Conservation (phyloP, 495 filamentous ascomycete species). For the Hypoxylon lenormandii region DNA sequence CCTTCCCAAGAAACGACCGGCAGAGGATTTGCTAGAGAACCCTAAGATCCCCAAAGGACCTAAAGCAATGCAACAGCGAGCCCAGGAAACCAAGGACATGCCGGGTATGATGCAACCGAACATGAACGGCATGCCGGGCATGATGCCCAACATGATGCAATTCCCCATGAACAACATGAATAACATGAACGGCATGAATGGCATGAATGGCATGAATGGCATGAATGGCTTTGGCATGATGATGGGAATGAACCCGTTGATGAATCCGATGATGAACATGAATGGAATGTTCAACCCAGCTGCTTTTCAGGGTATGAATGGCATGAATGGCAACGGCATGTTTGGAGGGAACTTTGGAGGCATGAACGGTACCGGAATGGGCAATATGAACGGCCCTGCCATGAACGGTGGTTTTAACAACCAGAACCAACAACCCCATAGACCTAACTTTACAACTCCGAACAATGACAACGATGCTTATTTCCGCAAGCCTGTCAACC, state of each 20-base stretch:
- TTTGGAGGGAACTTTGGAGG: slow-evolving; percentile 49
- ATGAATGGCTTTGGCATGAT: slow-evolving; percentile 55
- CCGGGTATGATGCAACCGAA: slow-evolving; percentile 53
- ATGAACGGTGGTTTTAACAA: slow-evolving; percentile 53
- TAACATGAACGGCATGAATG: slow-evolving; percentile 53
- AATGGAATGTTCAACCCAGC: slow-evolving; percentile 66
- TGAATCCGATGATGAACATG: slow-evolving; percentile 62
- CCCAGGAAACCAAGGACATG: slow-evolving; percentile 54
- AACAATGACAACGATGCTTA: slow-evolving; percentile 90
- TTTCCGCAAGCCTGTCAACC: slow-evolving; percentile 95
- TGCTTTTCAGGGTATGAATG: slow-evolving; percentile 66
- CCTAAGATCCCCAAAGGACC: slow-evolving; percentile 72
- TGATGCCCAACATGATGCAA: slow-evolving; percentile 60
- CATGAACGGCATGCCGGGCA: slow-evolving; percentile 59
- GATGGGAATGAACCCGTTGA: slow-evolving; percentile 66
- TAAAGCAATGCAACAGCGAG: slow-evolving; percentile 69
- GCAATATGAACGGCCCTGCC: slow-evolving; percentile 42
- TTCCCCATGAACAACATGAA: slow-evolving; percentile 57
- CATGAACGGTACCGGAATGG: slow-evolving; percentile 64
- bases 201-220: slow-evolving; percentile 60
- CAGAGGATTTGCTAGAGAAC: slow-evolving; percentile 76
- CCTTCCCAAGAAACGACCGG: slow-evolving; percentile 78
- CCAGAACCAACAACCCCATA: slow-evolving; percentile 58
- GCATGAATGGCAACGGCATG: slow-evolving; percentile 65
- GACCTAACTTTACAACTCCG: slow-evolving; percentile 75